Percentiles rank a stretch among this genome's conserved stretches.
Evolutionary conservation across 345 rosid genomes (phyloP).

Genomic region (Diplotaxis tenuifolia): DNA sequence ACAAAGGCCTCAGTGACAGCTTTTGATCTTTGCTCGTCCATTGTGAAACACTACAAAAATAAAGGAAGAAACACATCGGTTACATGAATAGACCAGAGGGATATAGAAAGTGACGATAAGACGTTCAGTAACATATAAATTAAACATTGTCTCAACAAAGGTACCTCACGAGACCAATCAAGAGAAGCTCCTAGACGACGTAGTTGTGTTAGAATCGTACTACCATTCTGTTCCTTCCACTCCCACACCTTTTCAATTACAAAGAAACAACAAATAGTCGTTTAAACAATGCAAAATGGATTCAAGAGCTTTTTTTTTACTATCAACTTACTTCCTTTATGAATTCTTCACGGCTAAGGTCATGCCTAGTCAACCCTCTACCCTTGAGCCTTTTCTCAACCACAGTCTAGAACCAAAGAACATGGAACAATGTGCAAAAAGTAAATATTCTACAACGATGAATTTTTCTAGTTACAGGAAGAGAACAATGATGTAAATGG

Average conservation of each 20-base stretch:
- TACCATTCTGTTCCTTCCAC: conserved; percentile 80
- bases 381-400: conserved; percentile 86
- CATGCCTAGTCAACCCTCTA: conserved; percentile 64
- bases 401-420: conserved; percentile 45
- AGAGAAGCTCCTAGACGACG: conserved; percentile 90
- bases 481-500: background rate
- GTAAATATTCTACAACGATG: background rate
- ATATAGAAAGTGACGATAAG: background rate
- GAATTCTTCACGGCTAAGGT: conserved; percentile 81
- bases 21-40: conserved; percentile 88
- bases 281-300: conserved; percentile 1
- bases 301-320: background rate
- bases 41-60: conserved; percentile 72
- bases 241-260: conserved; percentile 67
- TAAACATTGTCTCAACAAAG: background rate
- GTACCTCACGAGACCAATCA: conserved; percentile 71
- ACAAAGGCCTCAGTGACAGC: conserved; percentile 89
- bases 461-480: background rate
- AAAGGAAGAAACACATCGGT: conserved; percentile 25
- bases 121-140: background rate
- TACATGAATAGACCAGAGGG: conserved; percentile 1
- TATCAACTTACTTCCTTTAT: conserved; percentile 65
- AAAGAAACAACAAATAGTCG: background rate
- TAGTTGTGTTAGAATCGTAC: conserved; percentile 63
- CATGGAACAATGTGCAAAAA: background rate